phyloP scores from a whole-genome alignment of 768 basidiomycete species.

The Pholiota microspora region DNA sequence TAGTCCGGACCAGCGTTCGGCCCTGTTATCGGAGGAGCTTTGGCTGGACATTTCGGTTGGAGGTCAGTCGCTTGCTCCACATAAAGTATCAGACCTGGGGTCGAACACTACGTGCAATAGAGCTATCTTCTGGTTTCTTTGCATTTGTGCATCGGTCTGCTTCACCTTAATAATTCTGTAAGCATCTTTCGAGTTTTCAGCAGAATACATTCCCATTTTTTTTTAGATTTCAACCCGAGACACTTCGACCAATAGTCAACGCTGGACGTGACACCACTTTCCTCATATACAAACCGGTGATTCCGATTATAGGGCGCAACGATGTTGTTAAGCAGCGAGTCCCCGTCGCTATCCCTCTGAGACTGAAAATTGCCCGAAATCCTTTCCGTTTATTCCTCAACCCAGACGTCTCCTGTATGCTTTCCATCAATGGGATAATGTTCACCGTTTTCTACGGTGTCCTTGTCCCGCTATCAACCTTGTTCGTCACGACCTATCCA shows the following conservation, averaged over 20 bases:
- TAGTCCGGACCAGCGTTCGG: constrained; percentile 61
- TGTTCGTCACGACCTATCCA: constrained; percentile 58
- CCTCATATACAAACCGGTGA: constrained; percentile 48
- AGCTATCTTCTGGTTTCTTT: constrained; percentile 64
- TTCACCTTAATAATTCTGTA: constrained; percentile 48
- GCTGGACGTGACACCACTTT: constrained; percentile 47
- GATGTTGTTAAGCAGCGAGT: constrained; percentile 18
- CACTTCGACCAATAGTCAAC: constrained; percentile 52
- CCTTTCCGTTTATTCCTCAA: constrained; percentile 55
- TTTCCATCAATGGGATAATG: constrained; percentile 48
- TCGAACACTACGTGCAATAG: constrained; percentile 10
- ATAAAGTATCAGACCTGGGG: not conserved
- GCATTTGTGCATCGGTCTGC: constrained; percentile 44
- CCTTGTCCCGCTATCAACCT: constrained; percentile 56
- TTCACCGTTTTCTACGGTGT: constrained; percentile 61
- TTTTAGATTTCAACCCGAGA: constrained; percentile 49
- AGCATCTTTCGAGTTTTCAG: constrained; percentile 13
- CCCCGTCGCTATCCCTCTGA: constrained; percentile 21
- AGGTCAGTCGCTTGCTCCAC: constrained; percentile 15
- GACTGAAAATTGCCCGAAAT: constrained; percentile 45
- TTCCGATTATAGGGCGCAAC: constrained; percentile 45
- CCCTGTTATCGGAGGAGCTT: constrained; percentile 57
- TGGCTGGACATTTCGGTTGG: constrained; percentile 65
- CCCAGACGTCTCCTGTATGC: constrained; percentile 51
- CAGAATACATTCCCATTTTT: too few species aligned